phyloP scores from a whole-genome alignment of 2,329 filamentous ascomycete genomes.

The Plenodomus tracheiphilus region DNA sequence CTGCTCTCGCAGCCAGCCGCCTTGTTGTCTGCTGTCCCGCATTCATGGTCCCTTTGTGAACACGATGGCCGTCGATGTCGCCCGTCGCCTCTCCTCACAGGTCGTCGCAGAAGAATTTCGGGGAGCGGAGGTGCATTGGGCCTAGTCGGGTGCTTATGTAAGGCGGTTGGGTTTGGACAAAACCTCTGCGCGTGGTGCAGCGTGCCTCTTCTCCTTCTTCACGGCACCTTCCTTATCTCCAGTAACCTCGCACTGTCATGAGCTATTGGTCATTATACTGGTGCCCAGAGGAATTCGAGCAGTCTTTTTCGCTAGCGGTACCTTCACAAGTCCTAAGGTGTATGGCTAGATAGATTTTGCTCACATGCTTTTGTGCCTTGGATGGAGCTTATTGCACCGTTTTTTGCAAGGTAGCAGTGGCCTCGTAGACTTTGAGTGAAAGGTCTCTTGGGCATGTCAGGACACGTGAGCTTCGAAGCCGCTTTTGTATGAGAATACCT shows the following conservation, averaged over 20 bases:
- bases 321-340: constrained; percentile 75
- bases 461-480: too few relatives aligned
- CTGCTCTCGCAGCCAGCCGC: constrained; percentile 47
- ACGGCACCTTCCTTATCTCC: constrained; percentile 92
- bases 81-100: constrained; percentile 15
- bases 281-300: constrained; percentile 80
- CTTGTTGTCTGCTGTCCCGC: constrained; percentile 50
- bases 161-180: neutral
- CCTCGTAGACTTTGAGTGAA: too few relatives aligned
- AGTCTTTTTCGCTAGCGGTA: constrained; percentile 99
- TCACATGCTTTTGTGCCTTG: constrained; percentile 59
- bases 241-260: constrained; percentile 67
- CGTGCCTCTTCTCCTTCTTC: constrained; percentile 47
- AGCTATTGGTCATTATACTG: constrained; percentile 79
- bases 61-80: constrained; percentile 11
- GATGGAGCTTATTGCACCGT: too few relatives aligned
- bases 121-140: constrained; percentile 35
- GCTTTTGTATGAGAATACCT: too few relatives aligned
- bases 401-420: too few relatives aligned
- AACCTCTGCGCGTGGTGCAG: constrained; percentile 4
- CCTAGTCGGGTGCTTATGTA: constrained; percentile 17
- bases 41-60: constrained; percentile 43
- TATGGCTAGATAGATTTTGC: constrained; percentile 98
- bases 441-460: too few relatives aligned
- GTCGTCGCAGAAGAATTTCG: constrained; percentile 29